Conservation (phyloP, 2,329 filamentous ascomycete species). For the Laburnicola sp. region DNA sequence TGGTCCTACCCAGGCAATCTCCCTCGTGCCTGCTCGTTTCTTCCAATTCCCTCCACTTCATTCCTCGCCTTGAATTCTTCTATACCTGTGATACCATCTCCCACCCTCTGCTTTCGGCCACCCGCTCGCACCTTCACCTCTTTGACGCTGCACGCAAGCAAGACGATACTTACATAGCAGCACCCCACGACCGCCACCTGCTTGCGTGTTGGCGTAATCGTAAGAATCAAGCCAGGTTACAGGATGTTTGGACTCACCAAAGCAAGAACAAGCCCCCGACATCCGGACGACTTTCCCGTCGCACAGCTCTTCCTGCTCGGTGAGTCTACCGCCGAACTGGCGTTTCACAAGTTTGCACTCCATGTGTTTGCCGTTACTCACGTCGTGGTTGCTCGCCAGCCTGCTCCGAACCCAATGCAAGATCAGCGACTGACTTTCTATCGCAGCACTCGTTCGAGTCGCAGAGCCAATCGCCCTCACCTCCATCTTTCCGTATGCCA, state of each 20-base stretch:
- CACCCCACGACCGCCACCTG: conserved; percentile 7
- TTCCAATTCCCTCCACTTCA: conserved; percentile 1
- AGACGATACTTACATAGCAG: conserved; percentile 19
- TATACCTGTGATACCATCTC: neutral
- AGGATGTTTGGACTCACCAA: conserved; percentile 62
- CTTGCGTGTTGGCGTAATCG: conserved; percentile 38
- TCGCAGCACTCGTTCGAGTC: conserved; percentile 81
- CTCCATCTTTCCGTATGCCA: conserved; percentile 82
- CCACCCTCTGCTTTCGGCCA: neutral
- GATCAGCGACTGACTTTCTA: neutral
- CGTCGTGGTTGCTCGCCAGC: neutral
- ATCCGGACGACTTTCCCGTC: conserved; percentile 76
- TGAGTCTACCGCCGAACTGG: conserved; percentile 50
- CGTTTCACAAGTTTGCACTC: neutral
- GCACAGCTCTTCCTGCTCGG: conserved; percentile 82
- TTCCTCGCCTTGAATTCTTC: conserved; percentile 3
- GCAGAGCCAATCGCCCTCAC: conserved; percentile 92
- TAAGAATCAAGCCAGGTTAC: conserved; percentile 57
- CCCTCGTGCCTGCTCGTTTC: conserved; percentile 2
- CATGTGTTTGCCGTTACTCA: neutral
- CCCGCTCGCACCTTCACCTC: neutral
- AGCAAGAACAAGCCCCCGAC: conserved; percentile 59
- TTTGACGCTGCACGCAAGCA: conserved; percentile 27
- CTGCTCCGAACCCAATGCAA: neutral
- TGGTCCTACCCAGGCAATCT: neutral